Base-by-base conservation (phyloP, 345 rosid genomes). In the Orychophragmus violaceus region DNA sequence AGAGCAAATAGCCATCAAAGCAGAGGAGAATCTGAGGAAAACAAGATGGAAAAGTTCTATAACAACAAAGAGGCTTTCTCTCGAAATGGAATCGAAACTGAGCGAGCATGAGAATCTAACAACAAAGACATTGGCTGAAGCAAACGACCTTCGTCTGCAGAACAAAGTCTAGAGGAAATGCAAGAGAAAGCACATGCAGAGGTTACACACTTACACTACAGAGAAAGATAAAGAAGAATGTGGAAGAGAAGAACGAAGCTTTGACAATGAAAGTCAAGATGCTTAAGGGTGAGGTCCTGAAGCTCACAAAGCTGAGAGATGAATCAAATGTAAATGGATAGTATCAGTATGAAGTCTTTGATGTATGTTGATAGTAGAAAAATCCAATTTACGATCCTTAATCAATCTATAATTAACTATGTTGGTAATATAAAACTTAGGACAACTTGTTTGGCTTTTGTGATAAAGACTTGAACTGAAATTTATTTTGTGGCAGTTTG, bases 1-100 rank as follows among this genome's bases (percentile, higher is more conserved):
- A 78, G 96, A 93, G 77, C 89, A 90, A 58, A 86, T 89, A 74
- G 97, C 97, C 56, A 90, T 88, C 68, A 61, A 57, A 62, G 90
- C 98, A 42, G 98, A 93, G 80, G 98, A 90, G 70, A 81, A 84
- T 59, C 76, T 88, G 75, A 74, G 85, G 74, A 79, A 82, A 56
- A 79, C 85, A 6, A 86, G 90, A 74, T 85, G 83, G 96, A 88
- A 84, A 41, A 93, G 85, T 59, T 81, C 89, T 33, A 75, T 73
- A 39, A 74, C 86, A 59, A 97, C 92, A 24, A 85, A 79, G 59
- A 86, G 72, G 81, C 79, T 88, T 46, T 83, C 94, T 8, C 61
- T 76, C 53, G 94, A 88, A 70, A 88, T 90, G 94, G 81, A 80
- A 6, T 66, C 85, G 11, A 87, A 86, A 64, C 65, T 93, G 41